Percentiles rank a stretch among this genome's conserved stretches.
These are phyloP conservation scores for Colletotrichum eleusines DNA, from an alignment of 2,329 filamentous ascomycete species.

Conservation along the genomic window DNA sequence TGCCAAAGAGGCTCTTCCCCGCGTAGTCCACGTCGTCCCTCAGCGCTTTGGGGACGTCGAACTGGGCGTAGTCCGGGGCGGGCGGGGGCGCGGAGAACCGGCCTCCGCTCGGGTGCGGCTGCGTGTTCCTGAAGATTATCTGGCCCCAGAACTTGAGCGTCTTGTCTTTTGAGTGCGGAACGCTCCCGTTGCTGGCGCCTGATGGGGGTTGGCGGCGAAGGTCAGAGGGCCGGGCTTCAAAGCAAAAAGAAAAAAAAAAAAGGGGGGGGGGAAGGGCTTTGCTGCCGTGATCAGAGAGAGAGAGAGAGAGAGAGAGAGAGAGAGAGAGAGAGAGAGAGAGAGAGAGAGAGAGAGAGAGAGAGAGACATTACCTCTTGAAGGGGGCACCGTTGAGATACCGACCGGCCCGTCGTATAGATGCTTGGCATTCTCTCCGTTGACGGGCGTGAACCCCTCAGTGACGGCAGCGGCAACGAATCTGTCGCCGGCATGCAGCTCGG, in stretches of 20 bases:
- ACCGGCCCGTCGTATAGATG: conserved; percentile 58
- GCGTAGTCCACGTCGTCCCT: conserved; percentile 64
- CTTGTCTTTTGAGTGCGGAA: conserved; percentile 56
- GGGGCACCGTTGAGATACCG: conserved; percentile 45
- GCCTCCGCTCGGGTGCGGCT: conserved; percentile 57
- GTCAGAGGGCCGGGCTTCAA: too few species aligned
- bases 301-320: too few species aligned
- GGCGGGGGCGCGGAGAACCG: conserved; percentile 62
- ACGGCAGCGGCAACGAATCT: conserved; percentile 66
- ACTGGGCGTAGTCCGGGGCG: conserved; percentile 63
- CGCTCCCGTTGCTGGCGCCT: conserved; percentile 57
- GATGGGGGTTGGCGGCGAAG: neutral
- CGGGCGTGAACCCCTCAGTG: conserved; percentile 60
- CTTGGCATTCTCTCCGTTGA: conserved; percentile 55
- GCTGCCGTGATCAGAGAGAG: neutral
- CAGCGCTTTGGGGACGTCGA: conserved; percentile 61
- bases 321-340: too few species aligned
- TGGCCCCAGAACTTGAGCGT: conserved; percentile 64
- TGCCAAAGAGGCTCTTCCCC: conserved; percentile 65
- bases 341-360: too few species aligned
- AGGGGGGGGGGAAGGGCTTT: neutral
- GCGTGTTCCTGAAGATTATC: conserved; percentile 61
- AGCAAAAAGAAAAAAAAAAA: too few species aligned
- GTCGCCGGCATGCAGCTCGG: conserved; percentile 58
- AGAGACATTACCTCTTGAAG: conserved; percentile 24